These are phyloP conservation scores for Penicillium argentinense DNA, from an alignment of 495 filamentous ascomycete genomes.

Conservation along the genomic window DNA sequence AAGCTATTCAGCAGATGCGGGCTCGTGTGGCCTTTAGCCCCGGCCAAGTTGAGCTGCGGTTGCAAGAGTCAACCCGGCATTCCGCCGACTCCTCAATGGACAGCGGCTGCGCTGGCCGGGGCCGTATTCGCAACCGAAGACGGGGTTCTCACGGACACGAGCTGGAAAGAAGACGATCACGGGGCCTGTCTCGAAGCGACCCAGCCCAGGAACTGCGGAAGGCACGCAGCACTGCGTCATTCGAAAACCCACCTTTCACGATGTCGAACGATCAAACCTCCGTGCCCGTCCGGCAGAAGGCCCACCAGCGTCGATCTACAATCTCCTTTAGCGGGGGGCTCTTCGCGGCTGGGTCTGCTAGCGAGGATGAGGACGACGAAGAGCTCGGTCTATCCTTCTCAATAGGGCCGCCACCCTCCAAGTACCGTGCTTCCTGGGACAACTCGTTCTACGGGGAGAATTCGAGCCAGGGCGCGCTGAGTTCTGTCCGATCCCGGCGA, in stretches of 20 bases:
- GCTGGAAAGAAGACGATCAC: slow-evolving; percentile 18
- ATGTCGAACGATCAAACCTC: slow-evolving; percentile 9
- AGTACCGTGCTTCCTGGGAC: slow-evolving; percentile 19
- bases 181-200: slow-evolving; percentile 15
- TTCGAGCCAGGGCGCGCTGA: slow-evolving; percentile 5
- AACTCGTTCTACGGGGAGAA: slow-evolving; percentile 8
- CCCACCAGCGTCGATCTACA: slow-evolving; percentile 21
- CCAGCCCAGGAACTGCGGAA: slow-evolving; percentile 23
- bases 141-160: slow-evolving; percentile 40
- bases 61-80: slow-evolving; percentile 17
- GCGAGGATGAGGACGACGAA: slow-evolving; percentile 28
- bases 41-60: slow-evolving; percentile 60
- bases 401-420: slow-evolving; percentile 1
- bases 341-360: slow-evolving; percentile 24
- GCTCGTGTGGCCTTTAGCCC: slow-evolving; percentile 78
- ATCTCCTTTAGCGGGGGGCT: slow-evolving; percentile 10
- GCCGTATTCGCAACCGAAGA: slow-evolving; percentile 23
- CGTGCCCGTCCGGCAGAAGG: slow-evolving; percentile 10
- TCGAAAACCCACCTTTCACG: slow-evolving; percentile 24
- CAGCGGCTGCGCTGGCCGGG: slow-evolving; percentile 19
- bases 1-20: slow-evolving; percentile 74
- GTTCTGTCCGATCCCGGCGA: slow-evolving; percentile 22
- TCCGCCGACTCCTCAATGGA: slow-evolving; percentile 19
- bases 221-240: slow-evolving; percentile 34
- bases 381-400: slow-evolving; percentile 11